Conservation (phyloP, 768 basidiomycete genomes). For the Strobilomyces dryophilus region DNA sequence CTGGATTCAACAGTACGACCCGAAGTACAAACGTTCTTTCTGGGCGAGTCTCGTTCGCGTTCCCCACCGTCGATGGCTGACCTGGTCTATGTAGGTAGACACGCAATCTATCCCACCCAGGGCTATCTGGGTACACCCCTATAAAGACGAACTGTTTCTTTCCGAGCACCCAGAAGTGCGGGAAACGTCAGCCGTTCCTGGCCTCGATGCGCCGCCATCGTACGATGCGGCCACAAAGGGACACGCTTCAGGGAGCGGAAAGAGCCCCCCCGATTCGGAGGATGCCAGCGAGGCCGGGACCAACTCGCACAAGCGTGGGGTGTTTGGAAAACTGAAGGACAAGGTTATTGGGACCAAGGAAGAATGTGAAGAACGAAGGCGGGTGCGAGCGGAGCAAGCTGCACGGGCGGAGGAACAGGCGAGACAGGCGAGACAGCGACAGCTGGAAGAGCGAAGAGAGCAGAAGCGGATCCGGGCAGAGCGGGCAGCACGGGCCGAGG, state of each 20-base stretch:
- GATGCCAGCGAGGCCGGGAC: not conserved
- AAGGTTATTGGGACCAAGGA: slow-evolving; percentile 62
- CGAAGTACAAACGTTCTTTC: slow-evolving; percentile 39
- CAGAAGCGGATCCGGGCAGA: slow-evolving; percentile 32
- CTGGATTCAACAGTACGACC: slow-evolving; percentile 51
- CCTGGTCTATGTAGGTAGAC: slow-evolving; percentile 45
- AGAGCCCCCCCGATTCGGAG: not conserved
- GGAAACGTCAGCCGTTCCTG: slow-evolving; percentile 2
- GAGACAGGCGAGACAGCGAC: slow-evolving; percentile 13
- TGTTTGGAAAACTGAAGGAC: slow-evolving; percentile 61
- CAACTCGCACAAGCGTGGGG: slow-evolving; percentile 39
- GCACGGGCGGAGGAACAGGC: slow-evolving; percentile 19
- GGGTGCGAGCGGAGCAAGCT: slow-evolving; percentile 29
- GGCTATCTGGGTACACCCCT: slow-evolving; percentile 70
- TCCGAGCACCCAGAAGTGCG: slow-evolving; percentile 46
- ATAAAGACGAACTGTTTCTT: slow-evolving; percentile 65
- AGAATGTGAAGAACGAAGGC: slow-evolving; percentile 48
- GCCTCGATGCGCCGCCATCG: slow-evolving; percentile 22
- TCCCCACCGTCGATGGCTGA: not conserved
- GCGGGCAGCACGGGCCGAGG: slow-evolving; percentile 25
- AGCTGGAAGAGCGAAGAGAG: slow-evolving; percentile 36
- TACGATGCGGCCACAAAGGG: slow-evolving; percentile 24
- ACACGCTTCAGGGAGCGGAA: slow-evolving; percentile 24
- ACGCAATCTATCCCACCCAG: slow-evolving; percentile 59
- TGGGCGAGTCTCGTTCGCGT: slow-evolving; percentile 36